phyloP scores from a whole-genome alignment of 2,329 filamentous ascomycete genomes.

The Beauveria caledonica region DNA sequence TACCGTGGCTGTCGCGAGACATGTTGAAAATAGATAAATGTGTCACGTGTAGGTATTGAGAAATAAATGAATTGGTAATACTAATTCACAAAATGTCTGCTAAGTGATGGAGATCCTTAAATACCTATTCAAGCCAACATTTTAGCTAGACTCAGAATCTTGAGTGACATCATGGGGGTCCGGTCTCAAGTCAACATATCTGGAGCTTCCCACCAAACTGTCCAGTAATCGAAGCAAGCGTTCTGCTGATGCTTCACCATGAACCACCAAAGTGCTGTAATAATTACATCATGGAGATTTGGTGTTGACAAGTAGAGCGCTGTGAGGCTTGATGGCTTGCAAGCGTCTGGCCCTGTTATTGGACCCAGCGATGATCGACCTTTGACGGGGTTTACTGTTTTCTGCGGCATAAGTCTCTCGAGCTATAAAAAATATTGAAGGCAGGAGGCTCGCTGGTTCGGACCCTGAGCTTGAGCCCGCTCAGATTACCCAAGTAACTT shows the following conservation, averaged over 20 bases:
- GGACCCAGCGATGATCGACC: not conserved
- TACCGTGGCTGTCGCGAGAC: not conserved
- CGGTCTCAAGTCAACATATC: not conserved
- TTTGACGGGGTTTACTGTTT: not conserved
- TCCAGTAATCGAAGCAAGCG: not conserved
- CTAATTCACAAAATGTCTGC: too few relatives aligned
- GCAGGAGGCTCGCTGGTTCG: too few relatives aligned
- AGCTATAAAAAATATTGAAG: too few relatives aligned
- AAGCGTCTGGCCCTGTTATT: not conserved
- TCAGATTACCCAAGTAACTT: not conserved
- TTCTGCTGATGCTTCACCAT: not conserved
- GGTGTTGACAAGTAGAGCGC: not conserved
- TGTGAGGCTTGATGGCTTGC: not conserved
- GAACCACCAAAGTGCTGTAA: not conserved
- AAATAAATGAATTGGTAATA: not conserved
- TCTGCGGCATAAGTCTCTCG: not conserved
- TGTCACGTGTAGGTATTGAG: too few relatives aligned
- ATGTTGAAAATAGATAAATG: not conserved
- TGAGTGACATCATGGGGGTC: not conserved
- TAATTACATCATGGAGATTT: constrained; percentile 7
- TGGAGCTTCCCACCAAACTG: not conserved
- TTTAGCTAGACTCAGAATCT: not conserved
- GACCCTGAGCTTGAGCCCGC: not conserved
- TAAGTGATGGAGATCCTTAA: not conserved
- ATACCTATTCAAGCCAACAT: not conserved